Evolutionary conservation across 2,329 filamentous ascomycete genomes (phyloP).

Genomic region (Rutstroemia sp.): DNA sequence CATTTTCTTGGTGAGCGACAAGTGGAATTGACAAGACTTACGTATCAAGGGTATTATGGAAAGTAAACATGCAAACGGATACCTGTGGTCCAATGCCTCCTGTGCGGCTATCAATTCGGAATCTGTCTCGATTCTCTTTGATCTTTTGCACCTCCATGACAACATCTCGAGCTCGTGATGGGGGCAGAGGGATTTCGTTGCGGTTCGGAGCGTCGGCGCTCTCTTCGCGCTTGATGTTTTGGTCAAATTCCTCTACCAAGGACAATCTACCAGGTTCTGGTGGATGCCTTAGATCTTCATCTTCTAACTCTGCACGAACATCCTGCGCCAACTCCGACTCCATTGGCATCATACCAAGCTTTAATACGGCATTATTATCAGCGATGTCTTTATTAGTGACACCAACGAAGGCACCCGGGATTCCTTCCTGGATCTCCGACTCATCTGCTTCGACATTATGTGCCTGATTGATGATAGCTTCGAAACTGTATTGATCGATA

Average conservation of each 20-base stretch:
- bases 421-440: conserved; percentile 54
- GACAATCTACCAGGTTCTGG: conserved; percentile 63
- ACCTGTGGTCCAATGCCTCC: conserved; percentile 77
- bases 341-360: conserved; percentile 75
- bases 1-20: not conserved
- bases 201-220: conserved; percentile 74
- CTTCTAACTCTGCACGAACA: conserved; percentile 77
- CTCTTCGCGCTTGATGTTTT: conserved; percentile 82
- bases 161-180: conserved; percentile 82
- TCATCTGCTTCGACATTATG: conserved; percentile 53
- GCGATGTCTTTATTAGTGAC: conserved; percentile 54
- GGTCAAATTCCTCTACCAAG: conserved; percentile 81
- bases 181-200: conserved; percentile 75
- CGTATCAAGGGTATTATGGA: conserved; percentile 93
- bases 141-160: conserved; percentile 91
- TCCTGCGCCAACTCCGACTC: conserved; percentile 78
- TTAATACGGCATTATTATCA: conserved; percentile 51
- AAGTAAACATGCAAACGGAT: conserved; percentile 95
- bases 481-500: conserved; percentile 56
- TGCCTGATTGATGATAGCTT: conserved; percentile 49
- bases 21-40: conserved; percentile 37
- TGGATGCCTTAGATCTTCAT: conserved; percentile 73
- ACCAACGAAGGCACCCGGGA: conserved; percentile 54
- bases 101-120: conserved; percentile 77
- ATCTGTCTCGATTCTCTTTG: conserved; percentile 85